A percentile compares a stretch with the other conserved stretches of the same genome.
phyloP scores from a whole-genome alignment of 352 stramenopile species.

The Globisporangium uncinulatum region DNA sequence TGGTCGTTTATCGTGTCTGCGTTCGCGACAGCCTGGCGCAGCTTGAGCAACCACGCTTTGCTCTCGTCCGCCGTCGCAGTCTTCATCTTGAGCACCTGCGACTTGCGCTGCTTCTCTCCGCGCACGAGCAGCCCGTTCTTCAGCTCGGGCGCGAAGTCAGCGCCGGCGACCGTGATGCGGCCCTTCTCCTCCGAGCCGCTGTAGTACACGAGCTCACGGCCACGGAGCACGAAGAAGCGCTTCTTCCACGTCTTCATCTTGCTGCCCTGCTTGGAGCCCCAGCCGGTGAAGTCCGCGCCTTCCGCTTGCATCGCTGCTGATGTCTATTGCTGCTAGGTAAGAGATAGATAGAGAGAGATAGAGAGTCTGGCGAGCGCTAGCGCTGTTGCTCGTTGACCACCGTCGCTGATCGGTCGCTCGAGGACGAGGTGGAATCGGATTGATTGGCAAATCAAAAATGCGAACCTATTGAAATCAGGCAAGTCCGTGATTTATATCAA shows the following conservation, averaged over 20 bases:
- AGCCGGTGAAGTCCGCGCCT: conserved; percentile 40
- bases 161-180: conserved; percentile 41
- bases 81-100: conserved; percentile 62
- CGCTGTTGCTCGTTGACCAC: not conserved
- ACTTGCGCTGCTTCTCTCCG: conserved; percentile 38
- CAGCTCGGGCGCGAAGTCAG: conserved; percentile 40
- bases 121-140: conserved; percentile 54
- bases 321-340: not conserved
- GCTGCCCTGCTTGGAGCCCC: conserved; percentile 69
- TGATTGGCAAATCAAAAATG: not conserved
- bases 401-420: not conserved
- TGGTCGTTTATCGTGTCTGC: not conserved
- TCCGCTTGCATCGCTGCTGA: conserved; percentile 2
- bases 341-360: too few relatives aligned
- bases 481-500: too few relatives aligned
- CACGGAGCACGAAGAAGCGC: conserved; percentile 45
- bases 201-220: conserved; percentile 32
- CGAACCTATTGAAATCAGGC: too few relatives aligned
- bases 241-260: conserved; percentile 45
- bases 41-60: conserved; percentile 36
- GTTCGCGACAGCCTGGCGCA: conserved; percentile 34
- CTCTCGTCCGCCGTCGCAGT: conserved; percentile 44
- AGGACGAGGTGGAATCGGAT: too few relatives aligned
- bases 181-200: conserved; percentile 57
- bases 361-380: too few relatives aligned